These are phyloP conservation scores for Fusarium hostae DNA, from an alignment of 2,329 filamentous ascomycete genomes.

Conservation along the genomic window DNA sequence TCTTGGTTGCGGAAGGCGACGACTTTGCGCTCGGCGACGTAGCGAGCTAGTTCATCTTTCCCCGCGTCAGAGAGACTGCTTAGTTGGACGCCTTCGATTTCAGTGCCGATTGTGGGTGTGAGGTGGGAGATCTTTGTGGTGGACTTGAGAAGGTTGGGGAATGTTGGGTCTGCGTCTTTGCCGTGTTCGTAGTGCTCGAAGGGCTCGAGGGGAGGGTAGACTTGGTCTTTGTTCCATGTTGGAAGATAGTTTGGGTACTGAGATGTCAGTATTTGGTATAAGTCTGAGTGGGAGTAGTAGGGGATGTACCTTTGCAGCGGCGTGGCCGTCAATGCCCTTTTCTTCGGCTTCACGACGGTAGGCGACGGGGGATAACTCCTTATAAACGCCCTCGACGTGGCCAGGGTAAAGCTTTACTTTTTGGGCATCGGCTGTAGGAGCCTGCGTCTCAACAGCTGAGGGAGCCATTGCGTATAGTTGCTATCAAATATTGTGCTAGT, in stretches of 20 bases:
- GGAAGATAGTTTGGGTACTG: slow-evolving; percentile 79
- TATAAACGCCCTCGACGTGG: slow-evolving; percentile 41
- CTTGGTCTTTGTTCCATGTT: slow-evolving; percentile 73
- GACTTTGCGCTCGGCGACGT: slow-evolving; percentile 81
- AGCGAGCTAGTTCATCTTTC: slow-evolving; percentile 80
- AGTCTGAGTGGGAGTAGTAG: no score
- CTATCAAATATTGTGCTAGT: not conserved
- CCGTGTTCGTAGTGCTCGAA: slow-evolving; percentile 82
- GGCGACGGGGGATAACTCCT: slow-evolving; percentile 35
- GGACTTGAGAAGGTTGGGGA: slow-evolving; percentile 72
- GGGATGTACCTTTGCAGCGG: slow-evolving; percentile 37
- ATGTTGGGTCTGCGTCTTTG: slow-evolving; percentile 76
- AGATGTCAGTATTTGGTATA: no score
- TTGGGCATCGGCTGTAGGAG: slow-evolving; percentile 23
- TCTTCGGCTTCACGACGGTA: slow-evolving; percentile 40
- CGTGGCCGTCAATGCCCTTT: slow-evolving; percentile 33
- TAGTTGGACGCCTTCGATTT: slow-evolving; percentile 77
- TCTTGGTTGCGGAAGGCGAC: slow-evolving; percentile 83
- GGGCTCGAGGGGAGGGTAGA: slow-evolving; percentile 72
- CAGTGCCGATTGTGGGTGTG: slow-evolving; percentile 79
- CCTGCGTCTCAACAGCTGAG: slow-evolving; percentile 39
- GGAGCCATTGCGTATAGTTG: slow-evolving; percentile 34
- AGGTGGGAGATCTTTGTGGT: slow-evolving; percentile 67
- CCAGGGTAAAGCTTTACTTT: slow-evolving; percentile 45
- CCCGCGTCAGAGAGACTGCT: slow-evolving; percentile 73